phyloP scores from a whole-genome alignment of 2,329 filamentous ascomycete species.

The Diplodia scrobiculata region DNA sequence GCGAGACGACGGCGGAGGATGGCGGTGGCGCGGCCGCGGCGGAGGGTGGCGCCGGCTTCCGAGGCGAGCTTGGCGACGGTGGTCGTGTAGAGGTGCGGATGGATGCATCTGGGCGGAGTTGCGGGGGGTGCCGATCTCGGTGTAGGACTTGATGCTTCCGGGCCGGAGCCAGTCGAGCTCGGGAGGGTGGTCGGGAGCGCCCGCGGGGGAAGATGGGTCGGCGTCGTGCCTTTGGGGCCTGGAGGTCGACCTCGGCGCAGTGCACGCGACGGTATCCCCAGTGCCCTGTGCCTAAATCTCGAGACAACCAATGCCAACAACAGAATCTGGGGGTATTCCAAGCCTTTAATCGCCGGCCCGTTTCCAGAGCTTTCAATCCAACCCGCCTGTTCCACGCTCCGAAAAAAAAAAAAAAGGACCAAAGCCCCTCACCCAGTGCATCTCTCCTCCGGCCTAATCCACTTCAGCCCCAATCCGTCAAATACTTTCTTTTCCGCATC shows the following conservation, averaged over 20 bases:
- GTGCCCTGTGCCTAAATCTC: neutral
- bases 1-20: neutral
- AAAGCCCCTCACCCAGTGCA: constrained; percentile 46
- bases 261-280: constrained; percentile 14
- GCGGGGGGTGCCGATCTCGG: constrained; percentile 9
- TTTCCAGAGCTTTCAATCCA: too few relatives aligned
- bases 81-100: constrained; percentile 22
- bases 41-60: constrained; percentile 16
- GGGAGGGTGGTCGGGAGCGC: neutral
- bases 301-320: neutral
- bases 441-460: constrained; percentile 48
- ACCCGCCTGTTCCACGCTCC: neutral
- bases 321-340: neutral
- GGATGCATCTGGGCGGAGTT: constrained; percentile 27
- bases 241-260: constrained; percentile 13
- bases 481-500: constrained; percentile 82
- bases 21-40: neutral
- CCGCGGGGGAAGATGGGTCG: too few relatives aligned
- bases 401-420: neutral
- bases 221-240: neutral
- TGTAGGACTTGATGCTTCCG: constrained; percentile 23
- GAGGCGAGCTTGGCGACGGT: constrained; percentile 20
- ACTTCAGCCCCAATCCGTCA: constrained; percentile 67
- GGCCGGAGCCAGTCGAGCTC: constrained; percentile 23
- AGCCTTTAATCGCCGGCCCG: neutral